A percentile compares a stretch with the other conserved stretches of the same genome.
Conservation (phyloP, 179 eudicot genomes). For the Amaranthus tricolor region DNA sequence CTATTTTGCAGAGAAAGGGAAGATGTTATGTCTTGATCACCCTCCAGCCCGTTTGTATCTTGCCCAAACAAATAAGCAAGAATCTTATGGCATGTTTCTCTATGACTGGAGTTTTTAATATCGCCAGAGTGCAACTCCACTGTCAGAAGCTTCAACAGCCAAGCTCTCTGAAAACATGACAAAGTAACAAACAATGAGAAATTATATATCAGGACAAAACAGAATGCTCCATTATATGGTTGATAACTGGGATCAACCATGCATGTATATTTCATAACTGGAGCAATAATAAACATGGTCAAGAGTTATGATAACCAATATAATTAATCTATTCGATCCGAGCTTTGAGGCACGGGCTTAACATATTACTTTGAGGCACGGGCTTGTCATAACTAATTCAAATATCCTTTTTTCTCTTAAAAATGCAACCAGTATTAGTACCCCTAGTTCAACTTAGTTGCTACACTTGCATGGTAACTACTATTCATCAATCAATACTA, state of each 20-base stretch:
- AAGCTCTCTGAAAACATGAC: constrained; percentile 67
- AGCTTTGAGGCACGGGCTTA: background rate
- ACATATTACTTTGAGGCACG: background rate
- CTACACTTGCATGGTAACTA: no score
- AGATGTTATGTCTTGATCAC: constrained; percentile 38
- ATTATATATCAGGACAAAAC: background rate
- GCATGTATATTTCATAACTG: background rate
- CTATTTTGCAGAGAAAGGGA: constrained; percentile 34
- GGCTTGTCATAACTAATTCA: background rate
- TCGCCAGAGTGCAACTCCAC: constrained; percentile 80
- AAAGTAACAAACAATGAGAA: constrained; percentile 9
- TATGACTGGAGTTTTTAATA: constrained; percentile 52
- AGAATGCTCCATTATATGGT: background rate
- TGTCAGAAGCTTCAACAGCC: constrained; percentile 91
- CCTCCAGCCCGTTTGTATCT: constrained; percentile 36
- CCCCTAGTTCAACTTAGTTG: no score
- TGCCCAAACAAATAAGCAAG: constrained; percentile 63
- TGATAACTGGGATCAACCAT: background rate
- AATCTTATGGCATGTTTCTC: constrained; percentile 73
- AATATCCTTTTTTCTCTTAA: background rate
- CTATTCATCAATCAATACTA: no score
- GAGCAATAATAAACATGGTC: background rate
- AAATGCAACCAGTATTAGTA: background rate
- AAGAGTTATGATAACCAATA: background rate
- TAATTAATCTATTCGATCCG: background rate